A percentile compares a stretch with the other conserved stretches of the same genome.
These are phyloP conservation scores for Aspergillus ochraceoroseus DNA, from an alignment of 2,329 filamentous ascomycete genomes.

Conservation along the genomic window DNA sequence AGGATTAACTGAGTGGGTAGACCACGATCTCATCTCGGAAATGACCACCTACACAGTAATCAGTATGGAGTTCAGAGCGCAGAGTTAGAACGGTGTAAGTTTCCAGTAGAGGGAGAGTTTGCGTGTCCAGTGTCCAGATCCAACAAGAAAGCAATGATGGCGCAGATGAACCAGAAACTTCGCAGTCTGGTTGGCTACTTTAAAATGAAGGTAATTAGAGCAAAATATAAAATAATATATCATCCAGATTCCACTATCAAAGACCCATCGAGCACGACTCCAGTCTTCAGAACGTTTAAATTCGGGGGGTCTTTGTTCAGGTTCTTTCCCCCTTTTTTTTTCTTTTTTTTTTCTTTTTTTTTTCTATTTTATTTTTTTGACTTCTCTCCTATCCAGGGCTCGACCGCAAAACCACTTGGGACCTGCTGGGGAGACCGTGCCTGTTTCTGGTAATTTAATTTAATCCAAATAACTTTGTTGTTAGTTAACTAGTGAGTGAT, in stretches of 20 bases:
- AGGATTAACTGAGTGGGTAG: conserved; percentile 4
- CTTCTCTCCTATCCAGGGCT: conserved; percentile 20
- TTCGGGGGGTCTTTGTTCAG: conserved; percentile 6
- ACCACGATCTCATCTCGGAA: too few relatives aligned
- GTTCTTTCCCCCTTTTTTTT: conserved; percentile 17
- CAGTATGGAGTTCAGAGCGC: not conserved
- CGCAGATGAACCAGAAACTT: conserved; percentile 12
- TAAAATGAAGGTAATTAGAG: not conserved
- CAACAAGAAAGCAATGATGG: conserved; percentile 13
- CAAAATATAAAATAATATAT: too few relatives aligned
- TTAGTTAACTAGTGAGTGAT: too few relatives aligned
- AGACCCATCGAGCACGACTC: conserved; percentile 12
- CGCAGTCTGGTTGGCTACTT: conserved; percentile 6
- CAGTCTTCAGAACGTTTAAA: conserved; percentile 7
- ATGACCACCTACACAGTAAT: not conserved
- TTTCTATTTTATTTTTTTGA: too few relatives aligned
- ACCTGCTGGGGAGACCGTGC: not conserved
- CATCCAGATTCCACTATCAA: not conserved
- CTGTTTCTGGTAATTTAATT: too few relatives aligned
- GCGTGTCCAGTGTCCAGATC: conserved; percentile 4
- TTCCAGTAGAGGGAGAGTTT: too few relatives aligned
- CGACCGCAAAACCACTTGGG: conserved; percentile 1
- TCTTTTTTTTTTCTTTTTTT: too few relatives aligned
- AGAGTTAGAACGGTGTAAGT: too few relatives aligned
- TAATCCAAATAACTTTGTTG: not conserved